Evolutionary conservation across 1,284 basidiomycete species (phyloP).

Genomic region (Termitomyces sp.): DNA sequence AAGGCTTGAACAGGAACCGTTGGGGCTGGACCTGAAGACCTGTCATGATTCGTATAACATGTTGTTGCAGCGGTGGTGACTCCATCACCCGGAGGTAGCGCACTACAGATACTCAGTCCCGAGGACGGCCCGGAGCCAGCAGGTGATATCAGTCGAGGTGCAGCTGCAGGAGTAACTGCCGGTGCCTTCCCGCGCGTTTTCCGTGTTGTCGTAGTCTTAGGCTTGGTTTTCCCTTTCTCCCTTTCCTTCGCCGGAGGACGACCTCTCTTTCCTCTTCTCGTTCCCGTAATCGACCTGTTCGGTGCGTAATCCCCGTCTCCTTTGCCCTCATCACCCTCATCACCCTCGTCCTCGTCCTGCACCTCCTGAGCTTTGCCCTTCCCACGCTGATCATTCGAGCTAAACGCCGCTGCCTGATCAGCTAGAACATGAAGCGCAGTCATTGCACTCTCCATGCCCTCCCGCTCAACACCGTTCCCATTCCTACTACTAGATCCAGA

Average conservation of each 20-base stretch:
- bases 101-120: neutral
- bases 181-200: conserved; percentile 14
- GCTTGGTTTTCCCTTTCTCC: conserved; percentile 12
- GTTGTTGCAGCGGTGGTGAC: neutral
- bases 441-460: conserved; percentile 21
- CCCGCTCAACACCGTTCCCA: conserved; percentile 6
- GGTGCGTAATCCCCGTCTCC: conserved; percentile 4
- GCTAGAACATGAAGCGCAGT: conserved; percentile 66
- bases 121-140: conserved; percentile 5
- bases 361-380: conserved; percentile 14
- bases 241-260: conserved; percentile 16
- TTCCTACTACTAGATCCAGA: neutral
- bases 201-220: conserved; percentile 5
- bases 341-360: conserved; percentile 1
- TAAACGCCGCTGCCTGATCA: conserved; percentile 55
- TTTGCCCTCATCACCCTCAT: conserved; percentile 4
- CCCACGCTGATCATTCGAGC: conserved; percentile 21
- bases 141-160: conserved; percentile 23
- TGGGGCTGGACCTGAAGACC: neutral
- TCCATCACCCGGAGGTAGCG: neutral
- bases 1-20: neutral
- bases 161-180: conserved; percentile 9
- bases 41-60: too few relatives aligned
- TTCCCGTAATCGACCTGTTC: neutral
- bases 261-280: conserved; percentile 10